Base-by-base conservation (phyloP, 2,329 filamentous ascomycete genomes). In the Alternaria ethzedia region DNA sequence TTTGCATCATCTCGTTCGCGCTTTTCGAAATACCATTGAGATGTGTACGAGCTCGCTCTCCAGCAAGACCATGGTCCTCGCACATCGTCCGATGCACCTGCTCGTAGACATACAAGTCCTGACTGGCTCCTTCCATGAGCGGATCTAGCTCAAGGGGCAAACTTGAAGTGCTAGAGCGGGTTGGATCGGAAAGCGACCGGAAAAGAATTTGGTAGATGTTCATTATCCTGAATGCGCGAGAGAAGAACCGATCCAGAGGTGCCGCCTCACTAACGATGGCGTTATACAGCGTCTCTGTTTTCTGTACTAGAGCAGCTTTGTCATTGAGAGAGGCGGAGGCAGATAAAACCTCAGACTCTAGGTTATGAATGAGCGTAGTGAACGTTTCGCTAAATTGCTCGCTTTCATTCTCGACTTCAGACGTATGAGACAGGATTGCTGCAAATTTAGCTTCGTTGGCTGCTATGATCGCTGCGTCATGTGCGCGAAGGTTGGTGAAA, bases 191-290 rank as follows among this genome's bases (percentile, higher is more conserved):
- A 5, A 69, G 30, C 5, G 28, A 30, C 20, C 64, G 45, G 26
- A 70, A 65, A 7, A 67, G 32, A 4, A 17, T 6, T 25, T 64
- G 68, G 52, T 67, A 70, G 21, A 67, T 28, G 11, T 45, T 47
- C 32, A 70, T 21, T 5, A 65, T 50, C 12, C 46, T 45, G 20
- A 59, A 47, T 9, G 50, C 32, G 23, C 65, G 52, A 15, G 49
- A 21, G 56, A 47, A 64, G 23, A 69, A 64, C 23, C 51, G 47
- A 10, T 58, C 51, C 26, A 71, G 11, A 6, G 69, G 69, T n/a
- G 43, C 47, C n/a, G 68, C 44, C 21, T 71, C 65, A 8, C 65
- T 57, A 5, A 54, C 55, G 15, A 69, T 44, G 9, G 63, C 60
- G 4, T 59, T 62, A 23, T 68, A 63, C 5, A 65, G 43, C 13